These are phyloP conservation scores for Entomortierella lignicola DNA, from an alignment of 192 early-diverging fungal species.

Conservation along the genomic window DNA sequence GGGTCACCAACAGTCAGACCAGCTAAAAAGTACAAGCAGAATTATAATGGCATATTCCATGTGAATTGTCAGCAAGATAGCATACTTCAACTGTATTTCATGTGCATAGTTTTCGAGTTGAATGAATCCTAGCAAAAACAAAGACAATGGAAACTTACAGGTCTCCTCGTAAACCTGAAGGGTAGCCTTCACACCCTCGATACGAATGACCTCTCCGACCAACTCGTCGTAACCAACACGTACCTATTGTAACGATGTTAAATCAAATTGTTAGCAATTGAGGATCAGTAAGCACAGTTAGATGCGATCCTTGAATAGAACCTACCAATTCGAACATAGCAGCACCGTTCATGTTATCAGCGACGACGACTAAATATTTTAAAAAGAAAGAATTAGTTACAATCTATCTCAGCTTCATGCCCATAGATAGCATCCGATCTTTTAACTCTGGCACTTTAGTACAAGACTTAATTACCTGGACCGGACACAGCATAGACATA, in stretches of 20 bases:
- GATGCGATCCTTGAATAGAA: background rate
- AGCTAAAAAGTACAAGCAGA: conserved; percentile 60
- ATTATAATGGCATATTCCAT: background rate
- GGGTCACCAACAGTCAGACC: conserved; percentile 99
- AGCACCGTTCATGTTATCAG: conserved; percentile 96
- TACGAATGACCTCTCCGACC: conserved; percentile 99
- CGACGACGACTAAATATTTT: conserved; percentile 87
- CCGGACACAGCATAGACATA: conserved; percentile 98
- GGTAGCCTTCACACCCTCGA: conserved; percentile 99
- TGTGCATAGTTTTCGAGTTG: too few species aligned
- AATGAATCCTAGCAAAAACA: too few species aligned
- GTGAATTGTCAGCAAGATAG: background rate
- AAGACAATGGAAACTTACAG: conserved; percentile 65
- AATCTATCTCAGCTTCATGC: too few species aligned
- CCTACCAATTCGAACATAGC: conserved; percentile 98
- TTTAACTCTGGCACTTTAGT: too few species aligned
- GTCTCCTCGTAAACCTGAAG: conserved; percentile 99
- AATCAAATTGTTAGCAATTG: background rate
- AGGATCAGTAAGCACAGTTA: background rate
- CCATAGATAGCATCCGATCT: too few species aligned
- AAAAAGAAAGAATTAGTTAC: conserved; percentile 1
- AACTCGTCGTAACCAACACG: conserved; percentile 98
- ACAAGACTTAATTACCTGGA: too few species aligned
- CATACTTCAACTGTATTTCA: background rate
- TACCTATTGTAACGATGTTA: conserved; percentile 68